These are phyloP conservation scores for Picea engelmannii DNA, from an alignment of 83 land plant species.

Conservation along the genomic window DNA sequence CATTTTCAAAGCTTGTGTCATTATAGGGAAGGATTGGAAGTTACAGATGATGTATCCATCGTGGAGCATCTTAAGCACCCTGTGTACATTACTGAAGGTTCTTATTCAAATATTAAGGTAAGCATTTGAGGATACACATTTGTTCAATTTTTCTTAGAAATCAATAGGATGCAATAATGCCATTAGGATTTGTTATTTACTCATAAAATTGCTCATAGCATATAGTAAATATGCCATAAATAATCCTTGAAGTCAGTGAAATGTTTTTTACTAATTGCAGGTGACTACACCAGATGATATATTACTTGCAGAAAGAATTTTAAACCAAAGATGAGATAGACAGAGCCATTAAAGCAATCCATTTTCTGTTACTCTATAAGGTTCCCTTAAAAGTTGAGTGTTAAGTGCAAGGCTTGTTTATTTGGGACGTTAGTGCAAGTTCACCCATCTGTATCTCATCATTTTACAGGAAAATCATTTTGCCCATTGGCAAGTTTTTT, in stretches of 20 bases:
- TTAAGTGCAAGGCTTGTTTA: too few relatives aligned
- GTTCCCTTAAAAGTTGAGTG: too few relatives aligned
- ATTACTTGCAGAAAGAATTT: constrained; percentile 87
- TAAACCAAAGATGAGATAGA: constrained; percentile 23
- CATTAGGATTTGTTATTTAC: not conserved
- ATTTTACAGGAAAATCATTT: too few relatives aligned
- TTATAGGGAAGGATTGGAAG: constrained; percentile 83
- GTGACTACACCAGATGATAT: constrained; percentile 98
- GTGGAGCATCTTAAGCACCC: constrained; percentile 98
- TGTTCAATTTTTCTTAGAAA: not conserved
- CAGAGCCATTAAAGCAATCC: too few relatives aligned
- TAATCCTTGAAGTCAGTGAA: not conserved
- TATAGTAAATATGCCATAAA: not conserved
- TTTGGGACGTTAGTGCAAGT: too few relatives aligned
- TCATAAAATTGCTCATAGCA: not conserved
- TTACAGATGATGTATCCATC: constrained; percentile 98
- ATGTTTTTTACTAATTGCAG: constrained; percentile 38
- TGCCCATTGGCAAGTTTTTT: too few relatives aligned
- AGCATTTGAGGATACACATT: not conserved
- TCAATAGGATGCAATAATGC: not conserved
- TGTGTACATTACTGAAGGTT: constrained; percentile 95
- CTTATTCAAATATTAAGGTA: constrained; percentile 97
- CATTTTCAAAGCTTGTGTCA: not conserved
- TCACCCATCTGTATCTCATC: too few relatives aligned
- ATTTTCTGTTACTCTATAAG: too few relatives aligned